These are phyloP conservation scores for Plenodomus biglobosus DNA, from an alignment of 2,329 filamentous ascomycete species.

Conservation along the genomic window DNA sequence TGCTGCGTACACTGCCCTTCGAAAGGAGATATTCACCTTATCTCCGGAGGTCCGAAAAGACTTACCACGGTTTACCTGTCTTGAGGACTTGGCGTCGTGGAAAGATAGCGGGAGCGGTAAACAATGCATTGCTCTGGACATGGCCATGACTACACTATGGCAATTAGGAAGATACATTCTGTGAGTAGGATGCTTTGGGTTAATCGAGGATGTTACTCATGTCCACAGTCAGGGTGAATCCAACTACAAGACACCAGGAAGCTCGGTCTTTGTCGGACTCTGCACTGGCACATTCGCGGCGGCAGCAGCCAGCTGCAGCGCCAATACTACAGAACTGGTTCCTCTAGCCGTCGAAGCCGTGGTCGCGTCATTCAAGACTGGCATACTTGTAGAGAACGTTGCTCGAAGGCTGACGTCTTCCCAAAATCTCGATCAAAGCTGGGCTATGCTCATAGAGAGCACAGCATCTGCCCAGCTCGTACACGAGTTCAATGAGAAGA, in stretches of 20 bases:
- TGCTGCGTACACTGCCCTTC: conserved; percentile 8
- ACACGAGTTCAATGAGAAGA: not conserved
- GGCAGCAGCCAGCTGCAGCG: conserved; percentile 2
- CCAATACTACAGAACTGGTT: not conserved
- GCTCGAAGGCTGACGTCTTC: conserved; percentile 2
- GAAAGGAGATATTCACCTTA: conserved; percentile 7
- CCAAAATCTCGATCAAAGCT: not conserved
- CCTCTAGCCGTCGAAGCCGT: not conserved
- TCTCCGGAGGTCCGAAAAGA: conserved; percentile 2
- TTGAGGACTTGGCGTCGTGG: conserved; percentile 8
- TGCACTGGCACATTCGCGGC: conserved; percentile 3
- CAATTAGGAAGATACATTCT: conserved; percentile 17
- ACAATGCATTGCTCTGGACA: conserved; percentile 11
- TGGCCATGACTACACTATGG: conserved; percentile 15
- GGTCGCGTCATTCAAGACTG: conserved; percentile 1
- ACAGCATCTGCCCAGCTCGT: conserved; percentile 1
- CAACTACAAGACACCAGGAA: too few species aligned
- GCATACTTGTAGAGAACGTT: conserved; percentile 1
- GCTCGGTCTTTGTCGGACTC: not conserved
- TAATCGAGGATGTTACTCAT: not conserved
- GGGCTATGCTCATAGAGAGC: not conserved
- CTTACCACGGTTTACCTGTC: conserved; percentile 9
- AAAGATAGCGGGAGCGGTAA: conserved; percentile 1
- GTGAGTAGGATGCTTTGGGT: not conserved
- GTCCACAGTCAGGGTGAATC: too few species aligned